These are phyloP conservation scores for Acer yangbiense DNA, from an alignment of 345 rosid genomes.

Conservation along the genomic window DNA sequence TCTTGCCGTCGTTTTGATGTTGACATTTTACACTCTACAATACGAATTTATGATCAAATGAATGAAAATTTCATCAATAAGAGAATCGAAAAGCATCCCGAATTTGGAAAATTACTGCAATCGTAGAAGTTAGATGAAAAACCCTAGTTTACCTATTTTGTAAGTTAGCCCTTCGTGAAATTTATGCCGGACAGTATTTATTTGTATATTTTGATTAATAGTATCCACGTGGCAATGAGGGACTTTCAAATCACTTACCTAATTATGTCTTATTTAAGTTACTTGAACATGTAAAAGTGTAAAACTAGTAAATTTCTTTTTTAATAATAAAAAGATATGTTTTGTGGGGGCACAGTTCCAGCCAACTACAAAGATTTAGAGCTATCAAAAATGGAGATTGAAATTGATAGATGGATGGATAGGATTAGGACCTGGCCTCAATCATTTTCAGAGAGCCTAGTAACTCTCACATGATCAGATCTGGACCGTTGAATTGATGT, in stretches of 20 bases:
- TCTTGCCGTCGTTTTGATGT: neutral
- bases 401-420: slow-evolving; percentile 11
- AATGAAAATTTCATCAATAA: too few species aligned
- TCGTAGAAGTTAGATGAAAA: too few species aligned
- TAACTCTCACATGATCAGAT: neutral
- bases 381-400: slow-evolving; percentile 23
- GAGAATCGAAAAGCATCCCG: too few species aligned
- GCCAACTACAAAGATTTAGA: slow-evolving; percentile 12
- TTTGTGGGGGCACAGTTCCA: slow-evolving; percentile 1
- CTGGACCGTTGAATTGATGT: slow-evolving; percentile 28
- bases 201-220: too few species aligned
- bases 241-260: slow-evolving; percentile 33
- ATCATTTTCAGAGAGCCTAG: slow-evolving; percentile 25
- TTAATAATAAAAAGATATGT: neutral
- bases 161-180: too few species aligned
- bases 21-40: neutral
- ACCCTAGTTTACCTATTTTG: too few species aligned
- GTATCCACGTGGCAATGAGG: slow-evolving; percentile 10
- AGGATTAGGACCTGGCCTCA: slow-evolving; percentile 9
- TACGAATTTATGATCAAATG: neutral
- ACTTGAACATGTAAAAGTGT: slow-evolving; percentile 25
- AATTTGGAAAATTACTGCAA: too few species aligned
- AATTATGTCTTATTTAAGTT: slow-evolving; percentile 30
- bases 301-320: slow-evolving; percentile 7
- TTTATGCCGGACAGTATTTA: too few species aligned